Evolutionary conservation across 2,329 filamentous ascomycete species (phyloP), one percentile per base, ranked within the genome.

Genomic region (Colletotrichum sp.): DNA sequence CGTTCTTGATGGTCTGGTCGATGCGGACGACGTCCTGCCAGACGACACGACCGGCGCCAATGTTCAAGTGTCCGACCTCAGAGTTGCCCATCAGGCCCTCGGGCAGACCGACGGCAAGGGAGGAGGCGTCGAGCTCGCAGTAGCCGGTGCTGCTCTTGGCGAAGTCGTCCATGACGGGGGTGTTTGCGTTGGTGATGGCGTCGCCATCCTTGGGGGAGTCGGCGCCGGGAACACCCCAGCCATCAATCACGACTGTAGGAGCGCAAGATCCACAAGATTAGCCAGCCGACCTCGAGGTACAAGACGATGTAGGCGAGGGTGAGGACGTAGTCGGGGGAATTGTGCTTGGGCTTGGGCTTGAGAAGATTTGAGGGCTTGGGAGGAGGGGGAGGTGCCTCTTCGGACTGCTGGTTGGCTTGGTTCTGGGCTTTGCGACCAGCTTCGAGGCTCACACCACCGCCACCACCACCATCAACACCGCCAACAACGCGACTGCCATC

Each of bases 11-110:
- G 57, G 94, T 94, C 88, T 94, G 94, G 86, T 98, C 97, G 87
- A 99, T 99, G 82, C 97, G 95, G 79, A 99, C 97, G 79, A 98
- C 95, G 85, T 97, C 96, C 86, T 99, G 97, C 97, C 97, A 99
- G 82, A 99, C 97, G 77, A 99, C 97, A 82, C 97, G 92, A 75
- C 97, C 97, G 75, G 97, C 97, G 82, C 97, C 97, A 85, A 99
- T 99, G 90, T 99, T 99, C 89, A 99, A 88, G 87, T 99, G 97
- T 77, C 97, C 97, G 85, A 99, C 97, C 87, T 99, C 97, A 81
- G 95, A 98, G 90, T 99, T 99, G 79, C 97, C 97, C 97, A 99
- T 99, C 80, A 99, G 90, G 75, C 97, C 97, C 84, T 99, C 96
- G 24, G 97, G 97, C 69, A 99, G 92, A 79, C 97, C 97, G 79